phyloP scores from a whole-genome alignment of 2,329 filamentous ascomycete species.

The Lasiodiplodia citricola region DNA sequence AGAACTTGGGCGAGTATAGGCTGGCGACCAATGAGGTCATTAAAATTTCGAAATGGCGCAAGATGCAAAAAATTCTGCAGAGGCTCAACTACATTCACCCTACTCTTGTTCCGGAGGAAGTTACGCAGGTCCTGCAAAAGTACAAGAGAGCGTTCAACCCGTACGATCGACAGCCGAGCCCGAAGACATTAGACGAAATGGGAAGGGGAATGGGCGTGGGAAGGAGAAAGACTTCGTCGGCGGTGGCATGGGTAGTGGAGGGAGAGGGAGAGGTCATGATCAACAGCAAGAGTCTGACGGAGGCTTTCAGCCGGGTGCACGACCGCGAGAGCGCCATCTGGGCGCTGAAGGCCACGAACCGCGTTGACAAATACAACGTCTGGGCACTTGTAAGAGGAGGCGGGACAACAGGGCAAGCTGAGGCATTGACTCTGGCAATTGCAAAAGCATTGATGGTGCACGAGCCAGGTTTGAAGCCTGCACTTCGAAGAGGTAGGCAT shows the following conservation, averaged over 20 bases:
- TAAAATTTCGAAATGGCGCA: constrained; percentile 73
- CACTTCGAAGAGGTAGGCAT: constrained; percentile 82
- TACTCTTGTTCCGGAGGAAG: constrained; percentile 71
- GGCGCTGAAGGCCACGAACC: constrained; percentile 80
- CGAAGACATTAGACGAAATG: constrained; percentile 72
- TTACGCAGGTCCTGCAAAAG: constrained; percentile 66
- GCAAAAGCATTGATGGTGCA: constrained; percentile 87
- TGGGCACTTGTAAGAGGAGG: constrained; percentile 86
- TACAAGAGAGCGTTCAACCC: constrained; percentile 81
- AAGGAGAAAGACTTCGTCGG: constrained; percentile 84
- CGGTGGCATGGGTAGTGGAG: constrained; percentile 87
- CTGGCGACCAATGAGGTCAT: constrained; percentile 52
- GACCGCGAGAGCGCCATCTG: constrained; percentile 94
- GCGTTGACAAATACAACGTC: constrained; percentile 96
- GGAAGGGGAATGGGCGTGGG: constrained; percentile 83
- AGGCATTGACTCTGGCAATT: constrained; percentile 89
- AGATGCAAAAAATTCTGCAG: constrained; percentile 76
- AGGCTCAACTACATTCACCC: constrained; percentile 86
- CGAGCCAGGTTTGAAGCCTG: constrained; percentile 88
- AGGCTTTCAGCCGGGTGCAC: constrained; percentile 85
- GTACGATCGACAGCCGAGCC: constrained; percentile 66
- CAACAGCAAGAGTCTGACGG: constrained; percentile 84
- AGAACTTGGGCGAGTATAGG: constrained; percentile 77
- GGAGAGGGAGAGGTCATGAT: constrained; percentile 88
- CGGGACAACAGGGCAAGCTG: constrained; percentile 92